Evolutionary conservation across 1,284 basidiomycete species (phyloP), one percentile per base, ranked within the genome.

Genomic region (Leccinum fallax): DNA sequence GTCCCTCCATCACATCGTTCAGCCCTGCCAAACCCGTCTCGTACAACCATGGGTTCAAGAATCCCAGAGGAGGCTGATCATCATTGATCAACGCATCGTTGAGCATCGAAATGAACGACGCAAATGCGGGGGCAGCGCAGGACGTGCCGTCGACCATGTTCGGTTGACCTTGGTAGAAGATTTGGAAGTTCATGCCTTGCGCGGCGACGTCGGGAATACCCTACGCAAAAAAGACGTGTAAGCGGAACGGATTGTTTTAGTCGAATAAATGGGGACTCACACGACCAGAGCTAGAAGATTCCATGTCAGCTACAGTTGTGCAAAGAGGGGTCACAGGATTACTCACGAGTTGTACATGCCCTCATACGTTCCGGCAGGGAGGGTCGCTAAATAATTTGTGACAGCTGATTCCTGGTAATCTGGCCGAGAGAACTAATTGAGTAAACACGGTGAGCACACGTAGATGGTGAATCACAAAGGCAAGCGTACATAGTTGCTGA

Each of bases 141-240:
- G 84, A 86, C 1, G 87, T 88, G 15, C 86, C 87, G 2, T 7
- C 32, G 24, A 76, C 74, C 2, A 68, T 67, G 4, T 28, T 59
- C 3, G 4, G 0, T 30, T 34, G 2, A 3, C 69, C 69, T 55
- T 58, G 58, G n/a, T 66, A 58, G 32, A 68, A n/a, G 3, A 63
- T 32, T n/a, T 21, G 28, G 32, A 68, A 69, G 28, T 61, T 16
- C 36, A 2, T 2, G 6, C 40, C 59, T 68, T 87, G 85, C 0
- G 87, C 87, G 1, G 88, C 76, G 7, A 90, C 83, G 59, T 90
- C 89, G 2, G 88, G 88, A 63, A 79, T 75, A 5, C 69, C 84
- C 83, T 85, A 59, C 10, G 5, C 21, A 10, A 13, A 9, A 4
- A 5, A 13, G 58, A 2, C 8, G 38, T 3, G 8, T n/a, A 9